Evolutionary conservation across 208 protist genomes (phyloP), one percentile per base, ranked within the genome.

Genomic region (Wallacemonas collosoma): DNA sequence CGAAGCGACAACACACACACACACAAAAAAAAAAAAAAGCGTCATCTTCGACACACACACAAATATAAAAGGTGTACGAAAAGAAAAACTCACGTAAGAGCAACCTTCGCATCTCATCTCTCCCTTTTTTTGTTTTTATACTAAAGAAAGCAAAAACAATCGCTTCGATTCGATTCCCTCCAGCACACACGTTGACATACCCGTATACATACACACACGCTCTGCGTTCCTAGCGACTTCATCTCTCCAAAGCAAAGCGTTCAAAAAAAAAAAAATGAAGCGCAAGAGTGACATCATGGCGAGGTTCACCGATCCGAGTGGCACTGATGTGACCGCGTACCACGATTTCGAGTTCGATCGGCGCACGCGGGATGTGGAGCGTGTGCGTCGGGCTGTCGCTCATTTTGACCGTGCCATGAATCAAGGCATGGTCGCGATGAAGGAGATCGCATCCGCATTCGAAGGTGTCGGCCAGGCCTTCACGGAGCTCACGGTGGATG

Each of bases 361-460:
- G 3, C 75, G 79, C 43, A 65, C 67, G 11, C 68, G 68, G 43
- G 85, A 90, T 60, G 55, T 90, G 41, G 56, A 76, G 40, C 81
- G 85, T 4, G 72, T 90, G 61, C 65, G 72, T 50, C 47, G 51
- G 41, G 81, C 85, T 17, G n/a, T 90, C 51, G 35, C 69, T 17
- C 85, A 90, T 73, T 87, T 90, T 72, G 76, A 87, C 38, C 57
- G 57, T 26, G 85, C 82, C 15, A 78, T 86, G 2, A 83, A 53
- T 43, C 75, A 80, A 48, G 85, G 85, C 62, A 87, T 90, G 85
- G 55, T 86, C 1, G 85, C 85, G 48, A 90, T 90, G 82, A 90
- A 90, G 75, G 79, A 86, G 45, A 83, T 90, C 68, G 76, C 85
- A 9, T 83, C 72, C 72, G 81, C 85, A 2, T 86, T 81, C 62